phyloP scores from a whole-genome alignment of 352 stramenopile genomes.

The Peronospora belbahrii region DNA sequence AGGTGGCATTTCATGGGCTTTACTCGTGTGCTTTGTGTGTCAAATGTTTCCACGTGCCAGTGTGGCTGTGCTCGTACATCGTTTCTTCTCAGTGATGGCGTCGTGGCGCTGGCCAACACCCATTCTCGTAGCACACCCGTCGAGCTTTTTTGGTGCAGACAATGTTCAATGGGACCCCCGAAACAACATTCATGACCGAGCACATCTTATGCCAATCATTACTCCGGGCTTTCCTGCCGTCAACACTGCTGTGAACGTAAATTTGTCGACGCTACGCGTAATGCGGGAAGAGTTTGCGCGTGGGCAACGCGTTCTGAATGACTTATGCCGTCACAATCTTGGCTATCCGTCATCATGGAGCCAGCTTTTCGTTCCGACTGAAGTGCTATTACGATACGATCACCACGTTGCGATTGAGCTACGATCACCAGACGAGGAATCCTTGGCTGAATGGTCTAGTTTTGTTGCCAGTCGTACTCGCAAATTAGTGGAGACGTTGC shows the following conservation, averaged over 20 bases:
- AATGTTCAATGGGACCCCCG: slow-evolving; percentile 67
- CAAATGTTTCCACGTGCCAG: slow-evolving; percentile 82
- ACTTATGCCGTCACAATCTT: slow-evolving; percentile 51
- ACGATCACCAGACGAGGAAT: slow-evolving; percentile 40
- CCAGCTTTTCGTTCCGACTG: slow-evolving; percentile 62
- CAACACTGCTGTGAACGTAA: slow-evolving; percentile 83
- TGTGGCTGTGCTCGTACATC: slow-evolving; percentile 60
- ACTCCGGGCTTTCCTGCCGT: slow-evolving; percentile 75
- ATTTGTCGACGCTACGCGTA: slow-evolving; percentile 62
- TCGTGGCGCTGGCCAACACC: slow-evolving; percentile 80
- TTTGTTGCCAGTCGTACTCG: slow-evolving; percentile 78
- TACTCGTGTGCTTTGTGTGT: slow-evolving; percentile 80
- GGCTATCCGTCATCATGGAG: slow-evolving; percentile 65
- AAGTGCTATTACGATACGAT: slow-evolving; percentile 81
- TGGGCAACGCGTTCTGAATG: slow-evolving; percentile 68
- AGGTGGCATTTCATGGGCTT: slow-evolving; percentile 77
- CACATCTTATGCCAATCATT: slow-evolving; percentile 84
- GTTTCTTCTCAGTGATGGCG: slow-evolving; percentile 72
- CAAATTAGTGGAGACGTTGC: slow-evolving; percentile 76
- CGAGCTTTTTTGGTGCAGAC: slow-evolving; percentile 22
- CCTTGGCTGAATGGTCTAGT: slow-evolving; percentile 56
- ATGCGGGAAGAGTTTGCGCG: slow-evolving; percentile 69
- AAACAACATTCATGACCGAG: slow-evolving; percentile 67
- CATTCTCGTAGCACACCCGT: slow-evolving; percentile 67
- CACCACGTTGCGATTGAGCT: slow-evolving; percentile 73